Conservation (phyloP, 352 stramenopile genomes). For the Globisporangium ultimum region DNA sequence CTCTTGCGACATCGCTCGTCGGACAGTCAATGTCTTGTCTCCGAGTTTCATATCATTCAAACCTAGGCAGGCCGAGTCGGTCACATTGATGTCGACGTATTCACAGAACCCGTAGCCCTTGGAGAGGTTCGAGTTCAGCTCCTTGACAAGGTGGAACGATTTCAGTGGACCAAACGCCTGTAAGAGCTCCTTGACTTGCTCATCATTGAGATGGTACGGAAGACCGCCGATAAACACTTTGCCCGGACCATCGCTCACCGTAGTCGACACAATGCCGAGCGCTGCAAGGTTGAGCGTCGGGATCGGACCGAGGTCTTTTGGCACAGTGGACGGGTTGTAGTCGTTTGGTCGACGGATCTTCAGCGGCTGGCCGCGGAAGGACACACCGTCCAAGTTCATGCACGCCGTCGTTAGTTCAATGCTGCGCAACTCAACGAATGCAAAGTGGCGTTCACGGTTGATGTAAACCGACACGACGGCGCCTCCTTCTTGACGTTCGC, state of each 20-base stretch:
- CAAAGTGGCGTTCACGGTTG: constrained; percentile 95
- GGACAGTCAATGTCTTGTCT: constrained; percentile 90
- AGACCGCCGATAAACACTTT: constrained; percentile 98
- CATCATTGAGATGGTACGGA: constrained; percentile 95
- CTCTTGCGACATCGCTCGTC: constrained; percentile 79
- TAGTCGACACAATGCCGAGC: constrained; percentile 94
- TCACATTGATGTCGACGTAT: constrained; percentile 91
- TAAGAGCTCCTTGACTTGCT: constrained; percentile 94
- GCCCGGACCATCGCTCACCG: constrained; percentile 95
- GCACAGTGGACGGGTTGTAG: constrained; percentile 93
- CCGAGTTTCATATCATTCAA: constrained; percentile 95
- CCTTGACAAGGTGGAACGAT: constrained; percentile 97
- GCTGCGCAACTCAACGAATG: constrained; percentile 96
- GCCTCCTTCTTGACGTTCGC: constrained; percentile 68
- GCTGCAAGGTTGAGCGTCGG: constrained; percentile 87
- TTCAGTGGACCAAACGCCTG: constrained; percentile 93
- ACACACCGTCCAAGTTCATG: constrained; percentile 95
- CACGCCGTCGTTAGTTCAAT: constrained; percentile 96
- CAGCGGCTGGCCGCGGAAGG: constrained; percentile 92
- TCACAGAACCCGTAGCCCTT: constrained; percentile 99
- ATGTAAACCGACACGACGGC: constrained; percentile 92
- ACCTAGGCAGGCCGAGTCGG: constrained; percentile 89
- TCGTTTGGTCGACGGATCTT: constrained; percentile 97
- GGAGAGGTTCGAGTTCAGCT: constrained; percentile 85
- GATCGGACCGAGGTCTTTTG: constrained; percentile 82